Conservation (phyloP, 2,329 filamentous ascomycete species). For the Arthrocladium fulminans region DNA sequence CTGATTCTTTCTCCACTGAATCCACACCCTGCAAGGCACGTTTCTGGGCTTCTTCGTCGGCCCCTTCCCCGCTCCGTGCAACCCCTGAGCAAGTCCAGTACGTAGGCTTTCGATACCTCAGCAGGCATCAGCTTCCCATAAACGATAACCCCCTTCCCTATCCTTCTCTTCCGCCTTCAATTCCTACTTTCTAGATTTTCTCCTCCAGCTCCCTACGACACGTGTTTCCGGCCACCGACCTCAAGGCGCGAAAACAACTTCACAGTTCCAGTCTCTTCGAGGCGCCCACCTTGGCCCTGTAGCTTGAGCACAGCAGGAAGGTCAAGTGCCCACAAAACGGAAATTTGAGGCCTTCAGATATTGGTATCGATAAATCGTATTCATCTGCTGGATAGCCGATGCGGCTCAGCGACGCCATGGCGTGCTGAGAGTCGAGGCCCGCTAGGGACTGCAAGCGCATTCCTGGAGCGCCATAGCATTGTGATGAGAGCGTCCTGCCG, state of each 20-base stretch:
- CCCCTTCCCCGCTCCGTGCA: slow-evolving; percentile 34
- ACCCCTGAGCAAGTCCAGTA: slow-evolving; percentile 37
- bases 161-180: slow-evolving; percentile 39
- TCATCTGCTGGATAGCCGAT: slow-evolving; percentile 19
- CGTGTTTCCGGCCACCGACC: too few species aligned
- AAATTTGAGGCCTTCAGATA: slow-evolving; percentile 37
- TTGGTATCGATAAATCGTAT: slow-evolving; percentile 9
- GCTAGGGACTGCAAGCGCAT: slow-evolving; percentile 38
- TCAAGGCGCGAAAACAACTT: too few species aligned
- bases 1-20: slow-evolving; percentile 32
- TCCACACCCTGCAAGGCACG: slow-evolving; percentile 40
- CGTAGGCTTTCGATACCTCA: slow-evolving; percentile 33
- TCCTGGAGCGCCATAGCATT: slow-evolving; percentile 36
- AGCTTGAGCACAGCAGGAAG: too few species aligned
- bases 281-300: too few species aligned
- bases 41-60: slow-evolving; percentile 35
- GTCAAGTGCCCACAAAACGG: slow-evolving; percentile 37
- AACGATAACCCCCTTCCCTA: slow-evolving; percentile 39
- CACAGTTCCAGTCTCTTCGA: too few species aligned
- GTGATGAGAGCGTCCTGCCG: slow-evolving; percentile 41
- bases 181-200: slow-evolving; percentile 39
- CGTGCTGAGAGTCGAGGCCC: slow-evolving; percentile 35
- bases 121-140: slow-evolving; percentile 39
- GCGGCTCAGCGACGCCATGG: slow-evolving; percentile 33
- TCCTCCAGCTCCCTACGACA: slow-evolving; percentile 39